Evolutionary conservation across 2,329 filamentous ascomycete species (phyloP).

Genomic region (Cadophora malorum): DNA sequence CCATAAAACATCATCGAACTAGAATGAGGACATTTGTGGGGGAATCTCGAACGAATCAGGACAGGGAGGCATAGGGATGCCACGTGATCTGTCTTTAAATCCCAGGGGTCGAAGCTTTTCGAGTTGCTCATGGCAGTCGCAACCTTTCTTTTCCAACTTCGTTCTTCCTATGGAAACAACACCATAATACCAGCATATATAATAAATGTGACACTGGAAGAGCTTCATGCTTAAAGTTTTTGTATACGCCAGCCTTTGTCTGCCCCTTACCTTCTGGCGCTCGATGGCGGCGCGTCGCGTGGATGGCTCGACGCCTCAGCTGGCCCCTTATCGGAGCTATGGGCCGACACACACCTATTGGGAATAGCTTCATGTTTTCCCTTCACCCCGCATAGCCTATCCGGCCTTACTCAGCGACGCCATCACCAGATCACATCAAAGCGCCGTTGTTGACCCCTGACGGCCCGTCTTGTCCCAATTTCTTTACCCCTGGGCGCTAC

Average conservation of each 20-base stretch:
- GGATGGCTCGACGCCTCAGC: background rate
- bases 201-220: background rate
- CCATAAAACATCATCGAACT: no score
- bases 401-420: slow-evolving; percentile 9
- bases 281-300: slow-evolving; percentile 5
- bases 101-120: background rate
- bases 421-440: slow-evolving; percentile 6
- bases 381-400: background rate
- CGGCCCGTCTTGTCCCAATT: slow-evolving; percentile 10
- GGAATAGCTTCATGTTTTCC: slow-evolving; percentile 6
- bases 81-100: no score
- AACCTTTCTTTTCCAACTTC: background rate
- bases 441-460: slow-evolving; percentile 12
- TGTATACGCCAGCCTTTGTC: background rate
- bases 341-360: background rate
- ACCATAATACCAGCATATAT: background rate
- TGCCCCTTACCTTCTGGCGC: background rate
- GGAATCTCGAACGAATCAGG: no score
- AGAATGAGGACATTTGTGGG: no score
- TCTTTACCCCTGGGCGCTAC: slow-evolving; percentile 12
- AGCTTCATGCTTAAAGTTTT: slow-evolving; percentile 1
- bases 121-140: background rate
- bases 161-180: background rate
- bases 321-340: background rate
- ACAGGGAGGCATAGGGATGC: no score